Percentiles rank a stretch among this genome's conserved stretches.
Conservation (phyloP, 148 eudicot genomes). For the Rhododendron griersonianum region DNA sequence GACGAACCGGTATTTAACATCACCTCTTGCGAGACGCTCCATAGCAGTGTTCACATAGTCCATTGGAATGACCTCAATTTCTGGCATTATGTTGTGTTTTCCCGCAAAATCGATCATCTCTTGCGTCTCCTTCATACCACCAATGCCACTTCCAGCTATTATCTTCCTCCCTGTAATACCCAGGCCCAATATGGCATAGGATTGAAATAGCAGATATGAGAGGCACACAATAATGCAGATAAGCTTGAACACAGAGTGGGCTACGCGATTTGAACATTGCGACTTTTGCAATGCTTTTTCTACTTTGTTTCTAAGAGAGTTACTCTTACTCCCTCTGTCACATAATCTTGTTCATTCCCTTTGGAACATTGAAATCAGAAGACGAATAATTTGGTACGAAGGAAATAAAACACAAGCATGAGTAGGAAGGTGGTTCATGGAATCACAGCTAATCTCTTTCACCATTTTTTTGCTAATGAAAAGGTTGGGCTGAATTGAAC, state of each 20-base stretch:
- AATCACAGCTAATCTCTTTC: too few species aligned
- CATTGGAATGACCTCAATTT: too few species aligned
- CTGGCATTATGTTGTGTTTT: too few species aligned
- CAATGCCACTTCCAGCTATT: too few species aligned
- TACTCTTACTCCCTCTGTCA: neutral
- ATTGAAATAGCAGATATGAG: neutral
- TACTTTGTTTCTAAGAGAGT: neutral
- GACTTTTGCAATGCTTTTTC: too few species aligned
- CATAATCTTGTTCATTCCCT: neutral
- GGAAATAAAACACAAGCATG: neutral
- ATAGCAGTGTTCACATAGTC: too few species aligned
- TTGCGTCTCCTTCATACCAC: too few species aligned
- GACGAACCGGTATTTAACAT: constrained; percentile 6
- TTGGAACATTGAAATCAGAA: neutral
- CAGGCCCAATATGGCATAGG: too few species aligned
- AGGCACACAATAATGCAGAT: neutral
- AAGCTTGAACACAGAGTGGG: neutral
- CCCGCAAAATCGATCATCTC: too few species aligned
- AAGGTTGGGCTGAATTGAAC: too few species aligned
- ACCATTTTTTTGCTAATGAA: too few species aligned
- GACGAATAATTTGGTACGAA: neutral
- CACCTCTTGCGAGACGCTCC: neutral
- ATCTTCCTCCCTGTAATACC: too few species aligned
- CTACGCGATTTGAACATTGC: neutral
- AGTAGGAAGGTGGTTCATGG: neutral